Evolutionary conservation across 2,329 filamentous ascomycete genomes (phyloP).

Genomic region (Aureobasidium sp.): DNA sequence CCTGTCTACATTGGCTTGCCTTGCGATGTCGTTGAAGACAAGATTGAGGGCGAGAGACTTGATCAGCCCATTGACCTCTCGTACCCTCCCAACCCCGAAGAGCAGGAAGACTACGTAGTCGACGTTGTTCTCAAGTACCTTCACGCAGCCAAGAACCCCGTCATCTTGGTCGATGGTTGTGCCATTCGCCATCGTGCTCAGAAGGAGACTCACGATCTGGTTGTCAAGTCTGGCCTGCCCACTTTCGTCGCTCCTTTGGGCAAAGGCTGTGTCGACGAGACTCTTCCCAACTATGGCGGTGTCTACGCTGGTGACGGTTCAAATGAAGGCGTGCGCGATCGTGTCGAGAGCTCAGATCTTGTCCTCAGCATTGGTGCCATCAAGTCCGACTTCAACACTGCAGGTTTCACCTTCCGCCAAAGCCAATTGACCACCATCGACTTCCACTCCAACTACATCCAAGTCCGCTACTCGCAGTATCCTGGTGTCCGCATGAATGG

Average conservation of each 20-base stretch:
- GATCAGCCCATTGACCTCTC: slow-evolving; percentile 61
- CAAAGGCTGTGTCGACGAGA: slow-evolving; percentile 75
- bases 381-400: slow-evolving; percentile 26
- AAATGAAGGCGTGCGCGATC: slow-evolving; percentile 19
- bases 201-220: slow-evolving; percentile 60
- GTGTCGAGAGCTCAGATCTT: slow-evolving; percentile 22
- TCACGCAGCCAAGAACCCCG: slow-evolving; percentile 63
- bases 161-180: slow-evolving; percentile 78
- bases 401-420: slow-evolving; percentile 27
- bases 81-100: slow-evolving; percentile 58
- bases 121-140: slow-evolving; percentile 69
- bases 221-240: slow-evolving; percentile 67
- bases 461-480: slow-evolving; percentile 55
- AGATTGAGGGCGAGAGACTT: slow-evolving; percentile 67
- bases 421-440: slow-evolving; percentile 25
- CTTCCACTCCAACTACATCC: slow-evolving; percentile 55
- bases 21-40: slow-evolving; percentile 72
- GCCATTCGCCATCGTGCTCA: slow-evolving; percentile 75
- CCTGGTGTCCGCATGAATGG: slow-evolving; percentile 57
- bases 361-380: slow-evolving; percentile 20
- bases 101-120: slow-evolving; percentile 73
- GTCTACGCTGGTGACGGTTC: slow-evolving; percentile 25
- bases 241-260: slow-evolving; percentile 89
- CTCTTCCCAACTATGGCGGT: slow-evolving; percentile 67
- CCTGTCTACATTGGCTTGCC: slow-evolving; percentile 82